Evolutionary conservation across 805 yeast species (phyloP).

Genomic region (Komagataella pseudopastoris): DNA sequence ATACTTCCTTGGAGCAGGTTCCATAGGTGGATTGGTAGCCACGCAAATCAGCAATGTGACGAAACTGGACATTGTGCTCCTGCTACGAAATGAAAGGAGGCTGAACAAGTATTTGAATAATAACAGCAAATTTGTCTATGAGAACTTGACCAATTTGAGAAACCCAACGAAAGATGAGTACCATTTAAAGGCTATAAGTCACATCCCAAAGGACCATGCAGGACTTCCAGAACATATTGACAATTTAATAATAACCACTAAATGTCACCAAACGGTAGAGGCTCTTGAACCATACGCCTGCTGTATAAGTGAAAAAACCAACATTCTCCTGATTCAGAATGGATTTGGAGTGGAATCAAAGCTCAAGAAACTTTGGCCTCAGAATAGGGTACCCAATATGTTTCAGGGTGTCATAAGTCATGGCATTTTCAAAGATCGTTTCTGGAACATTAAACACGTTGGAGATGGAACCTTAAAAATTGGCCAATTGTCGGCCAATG

Average conservation of each 20-base stretch:
- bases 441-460: slow-evolving; percentile 46
- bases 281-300: slow-evolving; percentile 48
- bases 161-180: background rate
- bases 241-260: slow-evolving; percentile 56
- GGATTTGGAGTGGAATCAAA: slow-evolving; percentile 65
- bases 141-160: slow-evolving; percentile 3
- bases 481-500: slow-evolving; percentile 37
- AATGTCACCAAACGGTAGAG: slow-evolving; percentile 55
- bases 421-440: slow-evolving; percentile 51
- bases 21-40: slow-evolving; percentile 18
- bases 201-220: slow-evolving; percentile 10
- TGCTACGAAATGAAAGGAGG: slow-evolving; percentile 9
- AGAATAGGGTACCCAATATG: slow-evolving; percentile 37
- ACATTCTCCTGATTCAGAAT: slow-evolving; percentile 64
- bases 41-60: slow-evolving; percentile 9
- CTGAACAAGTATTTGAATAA: slow-evolving; percentile 9
- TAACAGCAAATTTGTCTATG: slow-evolving; percentile 11
- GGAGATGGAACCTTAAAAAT: slow-evolving; percentile 54
- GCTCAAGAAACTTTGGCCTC: slow-evolving; percentile 42
- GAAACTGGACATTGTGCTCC: slow-evolving; percentile 13
- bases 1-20: slow-evolving; percentile 20
- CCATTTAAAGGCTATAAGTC: background rate
- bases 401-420: slow-evolving; percentile 74
- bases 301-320: slow-evolving; percentile 33
- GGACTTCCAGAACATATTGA: slow-evolving; percentile 2